Evolutionary conservation across 768 basidiomycete species (phyloP), one percentile per base, ranked within the genome.

Genomic region (Mycena floridula): DNA sequence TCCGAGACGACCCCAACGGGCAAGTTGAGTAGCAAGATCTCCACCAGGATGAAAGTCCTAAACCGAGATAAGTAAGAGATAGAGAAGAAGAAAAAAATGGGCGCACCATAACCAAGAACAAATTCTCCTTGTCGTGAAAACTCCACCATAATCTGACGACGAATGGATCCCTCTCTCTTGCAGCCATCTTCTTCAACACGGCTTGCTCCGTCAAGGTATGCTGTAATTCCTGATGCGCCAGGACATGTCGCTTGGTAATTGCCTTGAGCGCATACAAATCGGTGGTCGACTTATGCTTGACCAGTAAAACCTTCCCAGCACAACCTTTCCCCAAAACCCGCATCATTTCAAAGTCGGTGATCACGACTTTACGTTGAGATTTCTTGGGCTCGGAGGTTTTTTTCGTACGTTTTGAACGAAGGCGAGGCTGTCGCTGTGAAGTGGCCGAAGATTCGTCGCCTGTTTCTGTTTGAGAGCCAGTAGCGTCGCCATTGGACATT

Each of bases 21-120:
- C 91, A 49, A 99, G 84, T 63, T 98, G 96, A 22, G 96, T 98
- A 9, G 95, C 96, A 30, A 99, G 76, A 61, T 99, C 96, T 44
- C 96, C 93, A 30, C 93, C 93, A 47, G 90, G 88, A 57, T 95
- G 92, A 67, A 94, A 95, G 64, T 96, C 92, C n/a, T n/a, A n/a
- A n/a, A n/a, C n/a, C n/a, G n/a, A n/a, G 85, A 27, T 40, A 36
- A 24, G 32, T 35, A 37, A 23, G 40, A 11, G 40, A 9, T n/a
- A 39, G 11, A 7, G 15, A 7, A 35, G 42, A 20, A 37, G 18
- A 47, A 49, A 43, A 54, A 51, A 49, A 52, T 88, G n/a, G n/a
- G n/a, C n/a, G n/a, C n/a, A n/a, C n/a, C 87, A 99, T 94, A 36
- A 97, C 91, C 58, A 99, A 78, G 67, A 94, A 98, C 50, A 98